A percentile compares a stretch with the other conserved stretches of the same genome.
These are phyloP conservation scores for Chenopodium album DNA, from an alignment of 148 eudicot genomes.

Conservation along the genomic window DNA sequence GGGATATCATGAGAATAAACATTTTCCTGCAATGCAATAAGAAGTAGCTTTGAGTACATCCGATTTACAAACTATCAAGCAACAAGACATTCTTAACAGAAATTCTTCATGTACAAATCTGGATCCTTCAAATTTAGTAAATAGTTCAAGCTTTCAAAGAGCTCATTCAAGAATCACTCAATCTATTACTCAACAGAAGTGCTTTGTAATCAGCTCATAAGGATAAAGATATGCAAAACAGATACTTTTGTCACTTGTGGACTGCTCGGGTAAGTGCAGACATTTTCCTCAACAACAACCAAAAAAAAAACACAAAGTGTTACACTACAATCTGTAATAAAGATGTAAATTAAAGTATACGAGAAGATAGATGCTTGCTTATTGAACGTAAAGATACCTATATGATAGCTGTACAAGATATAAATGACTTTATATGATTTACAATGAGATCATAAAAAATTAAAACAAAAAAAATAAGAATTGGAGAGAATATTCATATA, in stretches of 20 bases:
- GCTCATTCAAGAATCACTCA: neutral
- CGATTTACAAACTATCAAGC: constrained; percentile 1
- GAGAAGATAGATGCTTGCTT: neutral
- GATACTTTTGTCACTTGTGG: neutral
- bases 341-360: neutral
- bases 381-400: neutral
- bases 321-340: neutral
- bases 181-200: neutral
- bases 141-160: neutral
- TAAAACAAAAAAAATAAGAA: neutral
- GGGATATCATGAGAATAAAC: constrained; percentile 90
- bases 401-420: neutral
- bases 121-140: neutral
- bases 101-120: neutral
- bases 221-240: neutral
- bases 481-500: neutral
- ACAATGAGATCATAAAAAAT: neutral
- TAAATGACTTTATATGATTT: neutral
- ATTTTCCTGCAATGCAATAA: constrained; percentile 59
- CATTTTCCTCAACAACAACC: neutral
- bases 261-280: neutral
- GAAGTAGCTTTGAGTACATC: constrained; percentile 5
- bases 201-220: neutral
- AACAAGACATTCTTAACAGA: neutral
- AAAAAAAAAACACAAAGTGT: too few species aligned